Conservation (phyloP, 176 grass and related monocot genomes). For the Triticum monococcum region DNA sequence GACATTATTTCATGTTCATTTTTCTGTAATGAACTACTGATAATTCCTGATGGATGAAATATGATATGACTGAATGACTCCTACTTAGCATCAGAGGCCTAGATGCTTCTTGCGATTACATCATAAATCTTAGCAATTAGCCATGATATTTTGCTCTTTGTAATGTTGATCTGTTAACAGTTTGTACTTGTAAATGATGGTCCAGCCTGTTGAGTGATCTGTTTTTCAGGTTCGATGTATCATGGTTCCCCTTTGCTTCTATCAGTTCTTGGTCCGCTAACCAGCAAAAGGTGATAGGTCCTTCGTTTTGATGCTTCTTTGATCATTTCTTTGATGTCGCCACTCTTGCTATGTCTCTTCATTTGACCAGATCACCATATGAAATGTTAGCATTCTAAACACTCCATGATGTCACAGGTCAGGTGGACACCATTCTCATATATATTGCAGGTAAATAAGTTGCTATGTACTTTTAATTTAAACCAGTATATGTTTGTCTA, state of each 20-base stretch:
- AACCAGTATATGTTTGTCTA: not conserved
- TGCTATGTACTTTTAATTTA: not conserved
- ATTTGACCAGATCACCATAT: not conserved
- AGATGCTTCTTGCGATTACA: not conserved
- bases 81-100: not conserved
- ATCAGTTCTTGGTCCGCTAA: conserved; percentile 73
- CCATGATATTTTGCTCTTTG: conserved; percentile 3
- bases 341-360: not conserved
- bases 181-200: not conserved
- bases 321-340: not conserved
- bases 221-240: conserved; percentile 89
- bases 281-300: conserved; percentile 53
- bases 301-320: not conserved
- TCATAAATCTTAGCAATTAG: not conserved
- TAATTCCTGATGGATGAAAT: not conserved
- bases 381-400: conserved; percentile 19
- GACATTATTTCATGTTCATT: not conserved
- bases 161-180: not conserved
- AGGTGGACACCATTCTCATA: conserved; percentile 48
- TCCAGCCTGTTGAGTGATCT: conserved; percentile 7
- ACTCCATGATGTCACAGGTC: conserved; percentile 51
- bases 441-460: conserved; percentile 80
- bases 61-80: not conserved
- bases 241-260: conserved; percentile 92
- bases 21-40: not conserved